Evolutionary conservation across 305 asterid species (phyloP).

Genomic region (Fraxinus dipetala): DNA sequence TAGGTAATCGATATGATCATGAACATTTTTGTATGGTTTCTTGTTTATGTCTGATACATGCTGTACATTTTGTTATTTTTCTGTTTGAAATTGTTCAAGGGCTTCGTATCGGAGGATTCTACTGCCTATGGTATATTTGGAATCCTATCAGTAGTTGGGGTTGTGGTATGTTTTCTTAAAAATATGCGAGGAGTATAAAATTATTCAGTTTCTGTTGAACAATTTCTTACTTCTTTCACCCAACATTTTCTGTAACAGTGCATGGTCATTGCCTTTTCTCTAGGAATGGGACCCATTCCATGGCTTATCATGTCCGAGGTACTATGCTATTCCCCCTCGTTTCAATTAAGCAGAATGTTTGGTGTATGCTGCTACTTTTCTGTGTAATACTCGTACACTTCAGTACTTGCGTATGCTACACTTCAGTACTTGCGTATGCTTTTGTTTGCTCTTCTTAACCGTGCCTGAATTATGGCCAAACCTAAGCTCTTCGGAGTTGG

Average conservation of each 20-base stretch:
- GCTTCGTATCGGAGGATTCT: conserved; percentile 46
- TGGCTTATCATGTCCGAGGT: conserved; percentile 99
- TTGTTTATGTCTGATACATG: not conserved
- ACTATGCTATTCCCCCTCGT: conserved; percentile 15
- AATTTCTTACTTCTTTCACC: conserved; percentile 20
- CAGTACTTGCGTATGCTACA: not conserved
- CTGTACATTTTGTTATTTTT: conserved; percentile 8
- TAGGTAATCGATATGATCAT: not conserved
- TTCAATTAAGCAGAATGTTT: not conserved
- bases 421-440: not conserved
- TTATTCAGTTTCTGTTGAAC: conserved; percentile 7
- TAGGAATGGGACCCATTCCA: conserved; percentile 95
- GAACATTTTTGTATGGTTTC: not conserved
- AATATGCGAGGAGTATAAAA: not conserved
- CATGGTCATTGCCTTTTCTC: conserved; percentile 73
- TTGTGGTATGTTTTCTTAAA: conserved; percentile 59
- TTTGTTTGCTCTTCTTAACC: not conserved
- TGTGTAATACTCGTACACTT: not conserved
- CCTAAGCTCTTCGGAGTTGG: not conserved
- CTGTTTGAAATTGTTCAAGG: conserved; percentile 39
- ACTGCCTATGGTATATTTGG: conserved; percentile 52
- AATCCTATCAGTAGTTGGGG: conserved; percentile 72
- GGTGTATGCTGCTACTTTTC: not conserved
- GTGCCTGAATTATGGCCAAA: not conserved
- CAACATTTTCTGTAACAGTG: conserved; percentile 38